Evolutionary conservation across 2,329 filamentous ascomycete genomes (phyloP).

Genomic region (Grosmannia huntii): DNA sequence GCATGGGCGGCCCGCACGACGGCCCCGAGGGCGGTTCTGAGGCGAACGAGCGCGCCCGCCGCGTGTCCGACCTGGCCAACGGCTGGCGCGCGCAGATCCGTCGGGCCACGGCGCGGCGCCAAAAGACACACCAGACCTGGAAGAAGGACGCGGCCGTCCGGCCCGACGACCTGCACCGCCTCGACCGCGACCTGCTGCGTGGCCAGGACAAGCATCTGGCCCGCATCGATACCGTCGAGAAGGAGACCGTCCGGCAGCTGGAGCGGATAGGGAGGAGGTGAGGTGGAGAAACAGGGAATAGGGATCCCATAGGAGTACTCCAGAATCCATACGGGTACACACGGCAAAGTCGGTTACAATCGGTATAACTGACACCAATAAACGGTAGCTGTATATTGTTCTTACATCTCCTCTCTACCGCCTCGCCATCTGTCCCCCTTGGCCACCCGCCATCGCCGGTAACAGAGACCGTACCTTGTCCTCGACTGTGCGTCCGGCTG

Average conservation of each 20-base stretch:
- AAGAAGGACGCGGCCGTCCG: slow-evolving; percentile 28
- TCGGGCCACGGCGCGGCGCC: slow-evolving; percentile 23
- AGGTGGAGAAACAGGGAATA: too few species aligned
- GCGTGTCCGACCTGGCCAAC: slow-evolving; percentile 33
- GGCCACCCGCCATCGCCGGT: slow-evolving; percentile 6
- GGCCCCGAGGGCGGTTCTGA: slow-evolving; percentile 22
- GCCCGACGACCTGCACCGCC: slow-evolving; percentile 26
- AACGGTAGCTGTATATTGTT: too few species aligned
- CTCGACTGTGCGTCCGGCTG: slow-evolving; percentile 26
- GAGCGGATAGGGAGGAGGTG: slow-evolving; percentile 13
- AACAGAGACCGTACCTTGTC: slow-evolving; percentile 19
- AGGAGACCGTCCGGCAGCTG: slow-evolving; percentile 30
- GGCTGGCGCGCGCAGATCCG: slow-evolving; percentile 38
- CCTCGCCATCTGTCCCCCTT: neutral
- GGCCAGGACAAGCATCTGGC: slow-evolving; percentile 40
- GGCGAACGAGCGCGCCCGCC: slow-evolving; percentile 1
- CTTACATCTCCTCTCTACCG: too few species aligned
- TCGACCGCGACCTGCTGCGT: slow-evolving; percentile 37
- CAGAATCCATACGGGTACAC: too few species aligned
- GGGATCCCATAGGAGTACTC: too few species aligned
- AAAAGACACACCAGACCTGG: slow-evolving; percentile 37
- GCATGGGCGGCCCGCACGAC: slow-evolving; percentile 26
- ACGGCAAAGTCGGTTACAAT: too few species aligned
- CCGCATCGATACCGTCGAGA: slow-evolving; percentile 36
- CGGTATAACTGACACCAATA: too few species aligned